phyloP scores from a whole-genome alignment of 2,329 filamentous ascomycete genomes.

The Hymenoscyphus fraxineus region DNA sequence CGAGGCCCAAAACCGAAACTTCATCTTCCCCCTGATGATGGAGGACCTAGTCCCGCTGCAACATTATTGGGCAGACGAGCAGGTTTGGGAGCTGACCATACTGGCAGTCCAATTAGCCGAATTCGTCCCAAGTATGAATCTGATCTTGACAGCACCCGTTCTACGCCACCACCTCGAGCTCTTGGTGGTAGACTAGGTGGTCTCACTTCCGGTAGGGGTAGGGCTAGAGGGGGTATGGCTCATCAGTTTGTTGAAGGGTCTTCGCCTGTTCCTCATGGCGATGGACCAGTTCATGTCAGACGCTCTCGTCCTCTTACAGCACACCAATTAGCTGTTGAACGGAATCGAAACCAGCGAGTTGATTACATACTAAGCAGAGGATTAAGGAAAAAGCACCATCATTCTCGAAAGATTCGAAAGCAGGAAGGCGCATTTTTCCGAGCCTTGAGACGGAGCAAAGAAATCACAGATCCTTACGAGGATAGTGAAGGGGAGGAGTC shows the following conservation, averaged over 20 bases:
- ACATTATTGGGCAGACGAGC: slow-evolving; percentile 58
- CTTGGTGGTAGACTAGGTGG: slow-evolving; percentile 35
- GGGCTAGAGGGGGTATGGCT: slow-evolving; percentile 48
- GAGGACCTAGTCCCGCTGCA: slow-evolving; percentile 46
- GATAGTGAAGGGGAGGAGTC: slow-evolving; percentile 60
- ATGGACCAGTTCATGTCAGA: slow-evolving; percentile 39
- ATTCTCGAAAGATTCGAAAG: slow-evolving; percentile 57
- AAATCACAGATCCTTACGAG: slow-evolving; percentile 52
- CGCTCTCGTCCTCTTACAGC: slow-evolving; percentile 74
- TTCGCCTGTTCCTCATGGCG: slow-evolving; percentile 54
- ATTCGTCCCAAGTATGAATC: slow-evolving; percentile 62
- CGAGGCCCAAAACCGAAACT: slow-evolving; percentile 43
- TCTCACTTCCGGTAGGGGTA: slow-evolving; percentile 25
- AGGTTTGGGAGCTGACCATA: slow-evolving; percentile 46
- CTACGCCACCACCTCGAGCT: slow-evolving; percentile 46
- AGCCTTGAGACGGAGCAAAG: slow-evolving; percentile 60
- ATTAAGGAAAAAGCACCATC: slow-evolving; percentile 62
- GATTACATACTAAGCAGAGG: slow-evolving; percentile 77
- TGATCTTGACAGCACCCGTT: slow-evolving; percentile 50
- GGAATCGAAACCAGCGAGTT: slow-evolving; percentile 74
- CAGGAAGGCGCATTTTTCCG: slow-evolving; percentile 64
- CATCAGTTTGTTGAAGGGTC: slow-evolving; percentile 59
- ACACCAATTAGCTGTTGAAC: slow-evolving; percentile 77
- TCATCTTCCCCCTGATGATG: slow-evolving; percentile 39
- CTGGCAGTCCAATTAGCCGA: slow-evolving; percentile 41